A percentile compares a stretch with the other conserved stretches of the same genome.
Evolutionary conservation across 2,329 filamentous ascomycete genomes (phyloP).

Genomic region (Elsinoe ampelina): DNA sequence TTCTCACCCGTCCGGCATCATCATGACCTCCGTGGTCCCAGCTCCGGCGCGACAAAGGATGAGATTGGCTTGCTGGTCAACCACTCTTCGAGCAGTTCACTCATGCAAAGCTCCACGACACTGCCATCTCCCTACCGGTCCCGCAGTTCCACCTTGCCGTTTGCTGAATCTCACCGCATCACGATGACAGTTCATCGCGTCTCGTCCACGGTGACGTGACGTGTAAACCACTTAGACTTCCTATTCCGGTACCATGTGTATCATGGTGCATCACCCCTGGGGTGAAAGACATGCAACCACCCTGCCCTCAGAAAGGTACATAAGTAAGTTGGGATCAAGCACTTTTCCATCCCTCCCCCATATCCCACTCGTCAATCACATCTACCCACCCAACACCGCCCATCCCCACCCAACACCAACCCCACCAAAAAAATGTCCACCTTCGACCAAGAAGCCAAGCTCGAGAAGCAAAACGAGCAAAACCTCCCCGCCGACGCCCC

Average conservation of each 20-base stretch:
- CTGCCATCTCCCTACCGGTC: not conserved
- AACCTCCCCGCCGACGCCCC: conserved; percentile 23
- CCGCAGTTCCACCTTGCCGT: conserved; percentile 3
- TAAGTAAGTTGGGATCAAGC: not conserved
- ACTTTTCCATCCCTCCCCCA: no score
- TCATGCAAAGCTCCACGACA: not conserved
- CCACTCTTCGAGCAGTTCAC: not conserved
- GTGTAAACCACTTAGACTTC: conserved; percentile 10
- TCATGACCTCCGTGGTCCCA: conserved; percentile 2
- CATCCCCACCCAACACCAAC: not conserved
- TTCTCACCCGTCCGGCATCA: not conserved
- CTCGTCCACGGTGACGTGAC: conserved; percentile 4
- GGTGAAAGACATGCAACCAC: not conserved
- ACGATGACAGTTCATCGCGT: conserved; percentile 5
- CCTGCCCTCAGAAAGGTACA: not conserved
- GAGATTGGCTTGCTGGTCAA: not conserved
- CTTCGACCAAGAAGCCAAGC: conserved; percentile 20
- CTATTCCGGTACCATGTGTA: not conserved
- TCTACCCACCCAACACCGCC: not conserved
- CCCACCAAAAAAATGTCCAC: conserved; percentile 14
- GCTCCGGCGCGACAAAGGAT: not conserved
- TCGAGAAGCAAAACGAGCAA: conserved; percentile 24
- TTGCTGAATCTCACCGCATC: conserved; percentile 1
- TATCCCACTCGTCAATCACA: not conserved
- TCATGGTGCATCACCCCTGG: not conserved